Conservation (phyloP, 352 stramenopile species). For the Achlya hypogyna region DNA sequence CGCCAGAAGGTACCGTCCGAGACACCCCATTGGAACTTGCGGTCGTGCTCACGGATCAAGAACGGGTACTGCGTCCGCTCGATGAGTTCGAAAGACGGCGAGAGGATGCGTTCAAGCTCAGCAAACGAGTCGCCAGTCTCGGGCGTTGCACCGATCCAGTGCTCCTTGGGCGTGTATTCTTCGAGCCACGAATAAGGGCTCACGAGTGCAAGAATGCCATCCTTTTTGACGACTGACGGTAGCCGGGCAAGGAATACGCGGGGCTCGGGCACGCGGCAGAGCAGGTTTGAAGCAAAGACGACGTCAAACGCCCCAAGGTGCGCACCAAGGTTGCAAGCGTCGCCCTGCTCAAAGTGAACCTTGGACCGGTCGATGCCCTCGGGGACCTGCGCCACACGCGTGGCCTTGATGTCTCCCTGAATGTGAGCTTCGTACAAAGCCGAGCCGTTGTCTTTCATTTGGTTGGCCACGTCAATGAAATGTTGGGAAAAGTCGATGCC, state of each 20-base stretch:
- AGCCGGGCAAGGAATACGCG: slow-evolving; percentile 84
- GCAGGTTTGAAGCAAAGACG: slow-evolving; percentile 92
- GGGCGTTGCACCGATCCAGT: slow-evolving; percentile 71
- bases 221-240: slow-evolving; percentile 76
- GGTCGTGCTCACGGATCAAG: slow-evolving; percentile 87
- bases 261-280: slow-evolving; percentile 92
- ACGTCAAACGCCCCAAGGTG: slow-evolving; percentile 88
- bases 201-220: slow-evolving; percentile 90
- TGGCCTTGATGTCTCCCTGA: slow-evolving; percentile 75
- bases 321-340: slow-evolving; percentile 84
- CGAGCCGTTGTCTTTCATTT: slow-evolving; percentile 73
- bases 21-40: slow-evolving; percentile 89
- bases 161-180: slow-evolving; percentile 90
- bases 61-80: slow-evolving; percentile 81
- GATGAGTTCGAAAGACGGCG: slow-evolving; percentile 64
- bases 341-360: slow-evolving; percentile 88
- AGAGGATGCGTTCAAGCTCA: slow-evolving; percentile 47
- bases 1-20: slow-evolving; percentile 83
- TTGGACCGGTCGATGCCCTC: slow-evolving; percentile 41
- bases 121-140: slow-evolving; percentile 53
- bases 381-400: slow-evolving; percentile 53
- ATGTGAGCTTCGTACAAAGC: slow-evolving; percentile 83
- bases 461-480: slow-evolving; percentile 80
- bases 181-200: slow-evolving; percentile 96
- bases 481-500: slow-evolving; percentile 91